Base-by-base conservation (phyloP, 176 grass and related monocot species). In the Musa troglodytarum region DNA sequence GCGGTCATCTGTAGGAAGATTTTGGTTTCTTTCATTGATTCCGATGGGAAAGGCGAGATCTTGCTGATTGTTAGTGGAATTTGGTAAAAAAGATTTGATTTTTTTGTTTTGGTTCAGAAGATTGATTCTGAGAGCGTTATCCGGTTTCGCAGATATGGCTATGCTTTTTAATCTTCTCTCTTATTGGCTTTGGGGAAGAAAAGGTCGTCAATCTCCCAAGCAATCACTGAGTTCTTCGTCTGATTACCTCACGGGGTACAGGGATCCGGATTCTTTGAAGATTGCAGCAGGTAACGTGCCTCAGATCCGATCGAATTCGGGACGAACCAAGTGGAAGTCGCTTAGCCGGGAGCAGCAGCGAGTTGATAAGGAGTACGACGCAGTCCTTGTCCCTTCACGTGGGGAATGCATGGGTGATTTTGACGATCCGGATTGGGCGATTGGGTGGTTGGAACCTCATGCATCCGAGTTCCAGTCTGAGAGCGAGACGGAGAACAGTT, bases 171-270 rank as follows among this genome's bases (percentile, higher is more conserved):
- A 53, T 66, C 53, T 66, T 49, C 25, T 79, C 16, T 58, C 65
- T 79, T 79, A 58, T 15, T 79, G 77, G 77, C 17, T 79, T 49
- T 79, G 77, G 65, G 77, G 77, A 2, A 25, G 65, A 58, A 79
- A 70, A 70, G 52, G 68, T 70, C 77, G 28, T 5, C 53, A 79
- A 14, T 8, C 53, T 1, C 26, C 53, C 52, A 57, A 58, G 6
- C 65, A 29, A 50, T 66, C 49, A 25, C 15, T 65, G 15, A 55
- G 53, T 20, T 50, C 65, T 49, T 76, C 74, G 56, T 28, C 52
- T 5, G 72, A 58, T 26, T 74, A 25, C 20, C 1, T 15, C 15
- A 56, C 72, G 24, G 72, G 54, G 24, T 74, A 59, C 19, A 74
- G 53, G 11, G 72, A 74, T 53, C 54, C 25, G 5, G 72, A 74